Percentiles rank a stretch among this genome's conserved stretches.
Conservation (phyloP, 73 alveolate genomes). For the Tetrahymena borealis region DNA sequence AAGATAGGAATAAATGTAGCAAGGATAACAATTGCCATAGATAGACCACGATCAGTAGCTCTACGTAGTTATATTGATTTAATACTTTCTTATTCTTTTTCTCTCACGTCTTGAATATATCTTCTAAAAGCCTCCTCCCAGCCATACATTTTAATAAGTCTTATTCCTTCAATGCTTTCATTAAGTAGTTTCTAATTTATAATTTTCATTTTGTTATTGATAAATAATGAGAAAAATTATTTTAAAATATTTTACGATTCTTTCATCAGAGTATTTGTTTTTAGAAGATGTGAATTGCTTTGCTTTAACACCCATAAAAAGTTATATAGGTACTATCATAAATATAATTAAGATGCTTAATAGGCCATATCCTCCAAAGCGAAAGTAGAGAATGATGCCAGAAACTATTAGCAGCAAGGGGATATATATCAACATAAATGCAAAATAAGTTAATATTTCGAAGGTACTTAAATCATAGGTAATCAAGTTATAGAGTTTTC, state of each 20-base stretch:
- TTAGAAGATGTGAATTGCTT: background rate
- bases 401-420: background rate
- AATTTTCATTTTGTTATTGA: background rate
- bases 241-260: background rate
- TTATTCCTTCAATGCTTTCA: conserved; percentile 40
- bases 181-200: conserved; percentile 6
- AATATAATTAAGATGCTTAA: background rate
- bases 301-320: background rate
- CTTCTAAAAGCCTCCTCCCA: conserved; percentile 37
- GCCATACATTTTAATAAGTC: conserved; percentile 41
- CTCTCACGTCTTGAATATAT: background rate
- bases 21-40: background rate
- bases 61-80: background rate
- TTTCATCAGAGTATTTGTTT: background rate
- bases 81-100: background rate
- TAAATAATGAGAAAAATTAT: background rate
- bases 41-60: background rate
- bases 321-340: background rate
- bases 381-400: background rate
- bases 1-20: background rate
- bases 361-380: background rate
- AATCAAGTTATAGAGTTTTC: background rate
- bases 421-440: background rate
- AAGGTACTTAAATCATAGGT: background rate
- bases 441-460: background rate